These are phyloP conservation scores for Chaetomiaceae sp. DNA, from an alignment of 2,329 filamentous ascomycete genomes.

Conservation along the genomic window DNA sequence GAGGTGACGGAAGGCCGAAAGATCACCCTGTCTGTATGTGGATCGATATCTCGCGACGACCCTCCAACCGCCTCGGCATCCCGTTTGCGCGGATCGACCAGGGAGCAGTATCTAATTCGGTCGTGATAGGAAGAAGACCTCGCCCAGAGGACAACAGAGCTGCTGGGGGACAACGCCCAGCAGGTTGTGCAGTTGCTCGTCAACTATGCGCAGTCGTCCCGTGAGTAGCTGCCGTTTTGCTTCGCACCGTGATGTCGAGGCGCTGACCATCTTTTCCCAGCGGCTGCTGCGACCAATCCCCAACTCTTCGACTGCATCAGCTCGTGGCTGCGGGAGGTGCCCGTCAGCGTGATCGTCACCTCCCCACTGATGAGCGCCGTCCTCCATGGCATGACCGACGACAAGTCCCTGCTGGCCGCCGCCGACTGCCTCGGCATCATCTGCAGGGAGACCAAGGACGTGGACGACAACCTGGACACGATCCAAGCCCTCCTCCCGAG, in stretches of 20 bases:
- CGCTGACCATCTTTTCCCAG: constrained; percentile 40
- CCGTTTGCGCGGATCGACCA: constrained; percentile 33
- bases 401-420: constrained; percentile 77
- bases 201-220: constrained; percentile 86
- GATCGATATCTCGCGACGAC: constrained; percentile 53
- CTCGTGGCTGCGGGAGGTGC: constrained; percentile 93
- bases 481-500: constrained; percentile 81
- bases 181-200: constrained; percentile 83
- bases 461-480: constrained; percentile 79
- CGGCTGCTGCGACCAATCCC: constrained; percentile 74
- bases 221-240: constrained; percentile 55
- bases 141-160: constrained; percentile 74
- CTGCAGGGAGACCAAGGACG: constrained; percentile 85
- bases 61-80: constrained; percentile 33
- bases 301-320: constrained; percentile 92
- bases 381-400: constrained; percentile 69
- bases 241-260: neutral
- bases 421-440: constrained; percentile 91
- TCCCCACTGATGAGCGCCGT: constrained; percentile 81
- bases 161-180: constrained; percentile 84
- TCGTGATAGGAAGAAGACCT: constrained; percentile 89
- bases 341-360: constrained; percentile 73
- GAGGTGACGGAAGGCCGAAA: constrained; percentile 99
- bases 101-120: constrained; percentile 41
- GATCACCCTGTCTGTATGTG: constrained; percentile 97